Evolutionary conservation across 805 yeast species (phyloP).

Genomic region (Lachancea mirantina): DNA sequence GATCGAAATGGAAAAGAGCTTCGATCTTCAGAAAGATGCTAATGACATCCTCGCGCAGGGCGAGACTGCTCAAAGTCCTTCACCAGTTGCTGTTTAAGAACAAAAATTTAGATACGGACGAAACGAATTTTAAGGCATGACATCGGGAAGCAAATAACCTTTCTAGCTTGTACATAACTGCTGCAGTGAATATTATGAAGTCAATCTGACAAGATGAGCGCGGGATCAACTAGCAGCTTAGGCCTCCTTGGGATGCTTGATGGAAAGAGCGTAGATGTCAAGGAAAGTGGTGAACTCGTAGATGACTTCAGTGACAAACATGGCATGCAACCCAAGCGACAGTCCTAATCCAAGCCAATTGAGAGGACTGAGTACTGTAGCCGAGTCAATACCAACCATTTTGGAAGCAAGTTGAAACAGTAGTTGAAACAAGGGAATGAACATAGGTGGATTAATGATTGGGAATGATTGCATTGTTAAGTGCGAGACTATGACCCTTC

Average conservation of each 20-base stretch:
- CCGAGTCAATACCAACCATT: too few species aligned
- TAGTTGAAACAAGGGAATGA: constrained; percentile 51
- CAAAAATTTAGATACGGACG: too few species aligned
- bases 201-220: neutral
- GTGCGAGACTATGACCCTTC: constrained; percentile 82
- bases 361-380: constrained; percentile 41
- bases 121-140: too few species aligned
- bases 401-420: constrained; percentile 23
- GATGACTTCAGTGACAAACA: constrained; percentile 71
- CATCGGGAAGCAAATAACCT: neutral
- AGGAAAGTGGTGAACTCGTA: constrained; percentile 71
- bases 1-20: constrained; percentile 88
- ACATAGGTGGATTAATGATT: constrained; percentile 57
- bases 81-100: constrained; percentile 2
- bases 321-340: constrained; percentile 58
- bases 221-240: neutral
- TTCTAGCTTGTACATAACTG: constrained; percentile 9
- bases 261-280: constrained; percentile 79
- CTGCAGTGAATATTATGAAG: constrained; percentile 4
- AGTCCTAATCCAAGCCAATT: constrained; percentile 63
- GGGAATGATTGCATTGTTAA: constrained; percentile 79
- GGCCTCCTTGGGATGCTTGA: constrained; percentile 61
- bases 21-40: constrained; percentile 72
- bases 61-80: constrained; percentile 38
- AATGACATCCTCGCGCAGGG: constrained; percentile 69